Base-by-base conservation (phyloP, 2,329 filamentous ascomycete species). In the Fusarium denticulatum region DNA sequence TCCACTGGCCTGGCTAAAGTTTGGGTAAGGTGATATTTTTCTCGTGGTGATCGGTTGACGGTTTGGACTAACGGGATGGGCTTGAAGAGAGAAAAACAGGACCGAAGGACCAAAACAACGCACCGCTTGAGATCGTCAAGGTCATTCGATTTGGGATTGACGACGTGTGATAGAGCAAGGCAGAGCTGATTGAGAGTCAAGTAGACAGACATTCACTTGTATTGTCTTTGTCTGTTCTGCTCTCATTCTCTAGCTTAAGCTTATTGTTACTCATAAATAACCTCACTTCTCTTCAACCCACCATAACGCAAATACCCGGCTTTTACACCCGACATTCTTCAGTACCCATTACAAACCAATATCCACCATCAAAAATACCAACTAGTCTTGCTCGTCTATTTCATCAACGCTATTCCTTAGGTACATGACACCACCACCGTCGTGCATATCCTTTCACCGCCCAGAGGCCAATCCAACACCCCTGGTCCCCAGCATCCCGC, bases 361-460 rank as follows among this genome's bases (percentile, higher is more conserved):
- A 67, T 67, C 67, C 57, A 66, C 60, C 36, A 26, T 47, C 56
- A 39, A 40, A 30, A 36, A 36, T 30, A 52, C 47, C n/a, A 26
- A 20, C 30, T 34, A n/a, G 16, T 52, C 45, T 16, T 53, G 46
- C 30, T 24, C 47, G 8, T 36, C 20, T 58, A 50, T 37, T 60
- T 30, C 55, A 73, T 20, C 67, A 62, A 66, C 74, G 70, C 74
- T 78, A 75, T 74, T 72, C 57, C 67, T 65, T 53, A 30, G 63
- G 70, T 76, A 75, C 76, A 77, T 78, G 72, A 61, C 74, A 77
- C 76, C 76, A 77, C 74, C 72, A 46, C 37, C 49, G n/a, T 63
- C 59, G 63, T 74, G 62, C 71, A 61, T 62, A 34, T 56, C 73
- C 50, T 55, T 71, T 75, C 76, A 78, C 76, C 76, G 76, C 76